phyloP scores from a whole-genome alignment of 78 protist genomes.

The Salpingoeca rosetta region DNA sequence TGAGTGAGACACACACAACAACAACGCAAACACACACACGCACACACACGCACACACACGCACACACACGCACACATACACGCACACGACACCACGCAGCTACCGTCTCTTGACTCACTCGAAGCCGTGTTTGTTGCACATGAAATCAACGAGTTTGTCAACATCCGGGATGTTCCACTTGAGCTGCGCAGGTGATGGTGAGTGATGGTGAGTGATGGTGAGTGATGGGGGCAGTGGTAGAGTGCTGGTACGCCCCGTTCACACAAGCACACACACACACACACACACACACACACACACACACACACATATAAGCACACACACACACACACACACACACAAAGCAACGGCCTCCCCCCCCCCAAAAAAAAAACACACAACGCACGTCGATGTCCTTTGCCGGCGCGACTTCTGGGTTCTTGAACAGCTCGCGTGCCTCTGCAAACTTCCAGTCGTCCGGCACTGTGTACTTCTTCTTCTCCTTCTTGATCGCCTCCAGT shows the following conservation, averaged over 20 bases:
- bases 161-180: conserved; percentile 21
- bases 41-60: not conserved
- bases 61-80: too few species aligned
- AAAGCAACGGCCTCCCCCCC: not conserved
- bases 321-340: not conserved
- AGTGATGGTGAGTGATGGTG: not conserved
- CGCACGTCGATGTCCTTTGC: not conserved
- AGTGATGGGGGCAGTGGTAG: not conserved
- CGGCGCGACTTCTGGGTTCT: conserved; percentile 56
- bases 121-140: conserved; percentile 21
- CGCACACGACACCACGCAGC: not conserved
- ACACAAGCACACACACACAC: not conserved
- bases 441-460: conserved; percentile 60
- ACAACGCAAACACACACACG: not conserved
- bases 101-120: not conserved
- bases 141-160: conserved; percentile 8
- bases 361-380: not conserved
- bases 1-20: not conserved
- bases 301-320: not conserved
- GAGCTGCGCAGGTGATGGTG: not conserved
- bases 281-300: not conserved
- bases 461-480: conserved; percentile 41
- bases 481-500: conserved; percentile 48
- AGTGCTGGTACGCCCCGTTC: not conserved
- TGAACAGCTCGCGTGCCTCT: conserved; percentile 70